Evolutionary conservation across 306 rosid genomes (phyloP).

Genomic region (Trifolium pratense): DNA sequence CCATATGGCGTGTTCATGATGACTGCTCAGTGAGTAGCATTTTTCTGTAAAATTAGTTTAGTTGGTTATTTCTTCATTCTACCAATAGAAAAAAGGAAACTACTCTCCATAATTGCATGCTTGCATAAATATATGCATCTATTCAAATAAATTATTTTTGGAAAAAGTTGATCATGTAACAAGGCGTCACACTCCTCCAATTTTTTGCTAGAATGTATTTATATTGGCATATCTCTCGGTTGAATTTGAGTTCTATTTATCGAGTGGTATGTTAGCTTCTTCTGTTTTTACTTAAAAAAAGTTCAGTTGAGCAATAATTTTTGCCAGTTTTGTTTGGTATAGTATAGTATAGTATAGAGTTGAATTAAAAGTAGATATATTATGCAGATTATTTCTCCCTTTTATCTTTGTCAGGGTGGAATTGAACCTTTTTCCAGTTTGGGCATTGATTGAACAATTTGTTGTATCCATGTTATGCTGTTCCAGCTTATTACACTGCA

Average conservation of each 20-base stretch:
- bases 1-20: slow-evolving; percentile 98
- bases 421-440: slow-evolving; percentile 62
- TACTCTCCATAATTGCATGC: slow-evolving; percentile 27
- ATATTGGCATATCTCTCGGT: slow-evolving; percentile 27
- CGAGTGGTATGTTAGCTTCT: not conserved
- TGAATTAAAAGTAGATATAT: slow-evolving; percentile 38
- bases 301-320: not conserved
- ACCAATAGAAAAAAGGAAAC: slow-evolving; percentile 5
- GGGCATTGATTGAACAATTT: slow-evolving; percentile 66
- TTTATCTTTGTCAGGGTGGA: slow-evolving; percentile 55
- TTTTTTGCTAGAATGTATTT: slow-evolving; percentile 20
- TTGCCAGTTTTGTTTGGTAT: not conserved
- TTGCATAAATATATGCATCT: slow-evolving; percentile 18
- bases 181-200: not conserved
- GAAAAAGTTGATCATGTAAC: slow-evolving; percentile 9
- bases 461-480: slow-evolving; percentile 48
- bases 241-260: slow-evolving; percentile 7
- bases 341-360: slow-evolving; percentile 25
- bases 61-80: slow-evolving; percentile 31
- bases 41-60: slow-evolving; percentile 55
- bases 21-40: slow-evolving; percentile 98
- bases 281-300: not conserved
- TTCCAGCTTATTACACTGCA: slow-evolving; percentile 47
- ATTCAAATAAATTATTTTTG: slow-evolving; percentile 14
- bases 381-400: slow-evolving; percentile 30